Evolutionary conservation across 495 filamentous ascomycete genomes (phyloP), one percentile per base, ranked within the genome.

Genomic region (Pseudevernia furfuracea): DNA sequence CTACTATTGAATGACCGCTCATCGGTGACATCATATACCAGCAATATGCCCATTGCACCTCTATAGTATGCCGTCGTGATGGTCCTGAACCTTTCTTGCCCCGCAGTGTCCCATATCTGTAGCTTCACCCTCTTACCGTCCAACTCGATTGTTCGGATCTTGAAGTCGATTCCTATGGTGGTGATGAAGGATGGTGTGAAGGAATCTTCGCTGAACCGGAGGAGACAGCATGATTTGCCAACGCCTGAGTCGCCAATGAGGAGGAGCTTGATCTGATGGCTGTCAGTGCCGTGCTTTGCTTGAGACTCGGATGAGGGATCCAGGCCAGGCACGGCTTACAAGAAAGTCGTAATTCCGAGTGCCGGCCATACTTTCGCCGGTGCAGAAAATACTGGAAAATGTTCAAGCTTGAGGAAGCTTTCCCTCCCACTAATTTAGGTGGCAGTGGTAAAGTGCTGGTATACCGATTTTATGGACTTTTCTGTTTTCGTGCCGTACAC

Each of bases 141-240:
- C 65, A 98, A 78, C 77, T 98, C 94, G 77, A 98, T 98, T 63
- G 94, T 98, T 57, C 94, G 85, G 70, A 98, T 98, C 82, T 98
- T 98, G 81, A 98, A 98, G 77, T 99, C 94, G 79, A 99, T 99
- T 63, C 94, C 94, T 76, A 99, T 97, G 59, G 94, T 98, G 36
- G 94, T 97, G 80, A 98, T 98, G 81, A 97, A 98, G 66, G 92
- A 96, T 41, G 94, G 94, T 38, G 81, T 98, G 79, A 98, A 98
- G 15, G 92, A 96, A 79, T 98, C 94, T 79, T 98, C 94, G 75
- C 92, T 96, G 80, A 98, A 98, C 71, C 94, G 90, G 67, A 98
- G 82, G 71, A 98, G 84, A 78, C 94, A 98, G 83, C 94, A 98
- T 66, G 94, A 97, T 78, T 98, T 98, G 69, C 94, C 94, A 14